Base-by-base conservation (phyloP, 169 alveolate species). In the Eimeria tenella region DNA sequence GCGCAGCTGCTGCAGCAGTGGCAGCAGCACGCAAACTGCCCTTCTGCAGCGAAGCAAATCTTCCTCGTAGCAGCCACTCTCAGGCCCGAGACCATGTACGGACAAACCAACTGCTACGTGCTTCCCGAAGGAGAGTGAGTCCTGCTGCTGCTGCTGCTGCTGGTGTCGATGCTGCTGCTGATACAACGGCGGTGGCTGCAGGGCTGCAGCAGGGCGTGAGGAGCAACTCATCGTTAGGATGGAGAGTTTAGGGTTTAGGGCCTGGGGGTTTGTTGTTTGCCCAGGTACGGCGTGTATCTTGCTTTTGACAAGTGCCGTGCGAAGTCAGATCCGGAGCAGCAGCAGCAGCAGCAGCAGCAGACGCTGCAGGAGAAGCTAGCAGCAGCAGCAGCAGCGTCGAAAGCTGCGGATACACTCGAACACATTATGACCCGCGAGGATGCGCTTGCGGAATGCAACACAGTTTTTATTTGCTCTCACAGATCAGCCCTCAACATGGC, bases 21-120 rank as follows among this genome's bases (percentile, higher is more conserved):
- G 23, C 91, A 87, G 55, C 23, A n/a, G 49, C 25, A 55, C 11
- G 63, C 65, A 4, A 17, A 25, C 15, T 5, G 42, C 60, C 11
- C n/a, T 17, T 4, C 21, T 21, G 90, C 81, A 68, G 75, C 62
- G 86, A 97, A 96, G 71, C 86, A 96, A 8, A 97, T 99, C 9
- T 98, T 93, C 96, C 96, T 99, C 86, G 99, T 99, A 21, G 99
- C 99, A 9, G 99, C 99, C 4, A 99, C 99, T 3, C 96, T 99
- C 94, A 98, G 99, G 94, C 99, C 99, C 25, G 99, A 99, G 96
- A 99, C 99, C 81, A 98, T 99, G 99, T 99, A 99, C 96, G 99
- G 99, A 2, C 99, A 99, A 96, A 99, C 99, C 31, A 99, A 99
- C 97, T 98, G 99, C 94, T 99, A 97, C 94, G 98, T 99, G 50